phyloP scores from a whole-genome alignment of 1,284 basidiomycete species.

The Ustilago curta region DNA sequence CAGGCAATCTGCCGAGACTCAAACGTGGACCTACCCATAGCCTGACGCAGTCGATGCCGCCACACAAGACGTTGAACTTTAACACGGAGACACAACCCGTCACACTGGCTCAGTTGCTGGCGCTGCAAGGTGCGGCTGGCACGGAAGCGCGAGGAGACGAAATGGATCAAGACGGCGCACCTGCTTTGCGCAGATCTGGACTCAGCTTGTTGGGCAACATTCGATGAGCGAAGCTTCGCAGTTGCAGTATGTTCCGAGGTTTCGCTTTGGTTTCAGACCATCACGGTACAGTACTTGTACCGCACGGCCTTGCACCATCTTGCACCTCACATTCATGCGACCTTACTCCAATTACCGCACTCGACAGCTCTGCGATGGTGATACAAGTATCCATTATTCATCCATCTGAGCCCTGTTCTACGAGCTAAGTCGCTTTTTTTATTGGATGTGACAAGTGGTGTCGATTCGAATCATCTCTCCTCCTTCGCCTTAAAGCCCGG shows the following conservation, averaged over 20 bases:
- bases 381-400: conserved; percentile 4
- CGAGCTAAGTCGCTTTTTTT: too few species aligned
- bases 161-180: conserved; percentile 8
- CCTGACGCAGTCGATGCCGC: not conserved
- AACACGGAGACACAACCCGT: conserved; percentile 13
- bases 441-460: not conserved
- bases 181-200: conserved; percentile 16
- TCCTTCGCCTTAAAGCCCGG: conserved; percentile 32
- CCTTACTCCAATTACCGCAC: not conserved
- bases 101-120: conserved; percentile 35
- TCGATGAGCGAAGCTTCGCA: conserved; percentile 12
- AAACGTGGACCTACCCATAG: conserved; percentile 6
- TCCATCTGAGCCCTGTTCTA: not conserved
- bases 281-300: not conserved
- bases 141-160: not conserved
- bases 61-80: conserved; percentile 1
- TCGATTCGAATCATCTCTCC: not conserved
- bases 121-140: conserved; percentile 14
- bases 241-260: not conserved
- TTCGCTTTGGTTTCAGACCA: not conserved
- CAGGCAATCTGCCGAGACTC: not conserved
- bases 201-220: conserved; percentile 44
- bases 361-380: not conserved
- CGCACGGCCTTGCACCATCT: not conserved
- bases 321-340: not conserved